A percentile compares a stretch with the other conserved stretches of the same genome.
Evolutionary conservation across 306 rosid species (phyloP).

Genomic region (Vigna radiata): DNA sequence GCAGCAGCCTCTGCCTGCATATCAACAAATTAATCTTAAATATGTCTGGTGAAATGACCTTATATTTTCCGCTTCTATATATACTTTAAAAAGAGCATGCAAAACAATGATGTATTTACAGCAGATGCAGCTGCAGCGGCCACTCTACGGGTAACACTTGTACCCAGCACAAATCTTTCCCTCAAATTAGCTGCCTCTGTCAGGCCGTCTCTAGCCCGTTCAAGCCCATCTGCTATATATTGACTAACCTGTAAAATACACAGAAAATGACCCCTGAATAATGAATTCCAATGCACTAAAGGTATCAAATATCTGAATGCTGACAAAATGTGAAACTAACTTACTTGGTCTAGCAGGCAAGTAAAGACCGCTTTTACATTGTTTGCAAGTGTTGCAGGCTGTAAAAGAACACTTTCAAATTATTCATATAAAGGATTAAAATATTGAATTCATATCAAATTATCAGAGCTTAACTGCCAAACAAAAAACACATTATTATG

Average conservation of each 20-base stretch:
- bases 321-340: constrained; percentile 46
- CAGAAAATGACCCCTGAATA: constrained; percentile 10
- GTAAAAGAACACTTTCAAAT: constrained; percentile 48
- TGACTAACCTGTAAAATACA: constrained; percentile 77
- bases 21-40: constrained; percentile 48
- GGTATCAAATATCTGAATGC: constrained; percentile 38
- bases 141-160: constrained; percentile 86
- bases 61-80: constrained; percentile 17
- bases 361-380: constrained; percentile 89
- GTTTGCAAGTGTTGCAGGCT: constrained; percentile 89
- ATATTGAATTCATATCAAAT: constrained; percentile 19
- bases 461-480: constrained; percentile 33
- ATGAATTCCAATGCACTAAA: constrained; percentile 39
- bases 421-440: constrained; percentile 23
- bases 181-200: constrained; percentile 97
- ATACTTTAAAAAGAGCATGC: constrained; percentile 42
- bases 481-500: constrained; percentile 8
- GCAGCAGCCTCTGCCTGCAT: constrained; percentile 99
- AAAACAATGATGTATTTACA: constrained; percentile 57
- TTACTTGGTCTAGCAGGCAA: constrained; percentile 97
- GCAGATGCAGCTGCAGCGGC: constrained; percentile 99
- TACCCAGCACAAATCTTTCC: constrained; percentile 87
- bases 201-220: constrained; percentile 90
- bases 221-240: constrained; percentile 96
- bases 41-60: constrained; percentile 41